Percentiles rank a stretch among this genome's conserved stretches.
These are phyloP conservation scores for Areca catechu DNA, from an alignment of 176 grass and related monocot genomes.

Conservation along the genomic window DNA sequence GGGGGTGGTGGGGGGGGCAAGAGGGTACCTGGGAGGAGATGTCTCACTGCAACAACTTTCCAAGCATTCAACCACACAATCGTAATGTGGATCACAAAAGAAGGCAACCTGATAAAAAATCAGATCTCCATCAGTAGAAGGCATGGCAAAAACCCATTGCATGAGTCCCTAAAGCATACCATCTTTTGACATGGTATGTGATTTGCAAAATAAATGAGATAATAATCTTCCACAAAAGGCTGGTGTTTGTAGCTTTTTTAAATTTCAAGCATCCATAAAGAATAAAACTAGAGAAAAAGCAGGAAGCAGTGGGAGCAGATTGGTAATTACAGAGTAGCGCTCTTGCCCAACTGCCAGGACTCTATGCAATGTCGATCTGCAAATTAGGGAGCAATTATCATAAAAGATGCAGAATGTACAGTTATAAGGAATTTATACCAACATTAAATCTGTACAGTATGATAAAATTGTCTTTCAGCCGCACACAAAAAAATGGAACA, in stretches of 20 bases:
- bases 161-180: neutral
- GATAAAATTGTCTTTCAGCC: too few species aligned
- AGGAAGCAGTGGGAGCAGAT: neutral
- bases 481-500: too few species aligned
- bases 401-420: neutral
- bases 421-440: too few species aligned
- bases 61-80: slow-evolving; percentile 64
- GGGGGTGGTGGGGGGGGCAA: neutral
- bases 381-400: slow-evolving; percentile 8
- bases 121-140: slow-evolving; percentile 17
- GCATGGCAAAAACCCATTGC: neutral
- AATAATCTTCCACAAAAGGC: neutral
- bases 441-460: too few species aligned
- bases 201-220: too few species aligned
- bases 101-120: slow-evolving; percentile 43
- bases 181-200: neutral
- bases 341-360: slow-evolving; percentile 60
- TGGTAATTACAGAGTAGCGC: slow-evolving; percentile 63
- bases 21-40: slow-evolving; percentile 52
- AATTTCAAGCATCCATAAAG: neutral
- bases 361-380: slow-evolving; percentile 75
- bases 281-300: neutral
- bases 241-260: neutral
- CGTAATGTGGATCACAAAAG: slow-evolving; percentile 56
- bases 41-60: slow-evolving; percentile 57